Base-by-base conservation (phyloP, 495 filamentous ascomycete genomes). In the Penicilliopsis zonata region DNA sequence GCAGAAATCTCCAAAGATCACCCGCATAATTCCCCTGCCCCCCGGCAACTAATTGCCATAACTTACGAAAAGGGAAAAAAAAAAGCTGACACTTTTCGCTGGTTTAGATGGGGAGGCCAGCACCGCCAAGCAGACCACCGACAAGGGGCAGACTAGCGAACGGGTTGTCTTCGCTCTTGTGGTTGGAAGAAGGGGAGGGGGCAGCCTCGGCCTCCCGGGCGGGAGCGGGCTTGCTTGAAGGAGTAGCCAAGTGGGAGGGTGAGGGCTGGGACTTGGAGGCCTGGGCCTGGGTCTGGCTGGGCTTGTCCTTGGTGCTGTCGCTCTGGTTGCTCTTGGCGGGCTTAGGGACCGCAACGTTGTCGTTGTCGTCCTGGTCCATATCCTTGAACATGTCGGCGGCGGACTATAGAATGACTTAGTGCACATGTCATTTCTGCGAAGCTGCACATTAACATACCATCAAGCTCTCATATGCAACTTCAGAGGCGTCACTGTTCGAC, bases 101-200 rank as follows among this genome's bases (percentile, higher is more conserved):
- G 21, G 10, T 23, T 23, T 27, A 27, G 4, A 27, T 4, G 4
- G 4, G 4, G 10, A 27, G 25, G 5, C 4, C 4, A n/a, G 39
- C 36, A 9, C 40, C 36, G 17, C 40, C 37, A 5, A 58, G 33
- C n/a, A 59, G 22, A 10, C 41, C 36, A 30, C 57, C 57, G 10
- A 61, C 25, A 12, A 61, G n/a, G 14, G 57, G 57, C 16, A 61
- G 9, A 3, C 41, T 50, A 13, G 45, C 42, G 16, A 58, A 28
- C 2, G 41, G 35, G 14, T 51, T 49, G 21, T n/a, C n/a, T 10
- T 23, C 6, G 18, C 53, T 32, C 42, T 54, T 29, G 18, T 6
- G 36, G 6, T 6, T 13, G 3, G 18, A 6, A 32, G 29, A 7
- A 33, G 21, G 13, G 36, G 36, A 16, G 35, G 21, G 29, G 12